Evolutionary conservation across 805 yeast genomes (phyloP), one percentile per base, ranked within the genome.

Genomic region (Yarrowia sp.): DNA sequence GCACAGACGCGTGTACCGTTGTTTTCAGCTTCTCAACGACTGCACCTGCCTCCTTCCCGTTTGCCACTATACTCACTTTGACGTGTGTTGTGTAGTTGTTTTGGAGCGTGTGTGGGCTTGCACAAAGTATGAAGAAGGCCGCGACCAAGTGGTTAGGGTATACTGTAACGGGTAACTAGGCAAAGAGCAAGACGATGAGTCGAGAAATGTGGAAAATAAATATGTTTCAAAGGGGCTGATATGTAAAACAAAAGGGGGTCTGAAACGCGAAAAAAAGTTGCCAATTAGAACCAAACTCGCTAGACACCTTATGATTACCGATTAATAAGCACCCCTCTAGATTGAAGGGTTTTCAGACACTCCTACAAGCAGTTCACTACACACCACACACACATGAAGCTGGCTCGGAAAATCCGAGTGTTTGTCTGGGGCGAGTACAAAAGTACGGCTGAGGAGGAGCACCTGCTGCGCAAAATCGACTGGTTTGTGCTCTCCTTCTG

Each of bases 401-500:
- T 4, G 13, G 17, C 41, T 7, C 36, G 62, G 2, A 33, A 33
- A 33, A 7, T 60, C 22, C 11, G 64, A 32, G 43, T 60, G 17
- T 44, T 60, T 13, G 4, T 45, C 33, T 60, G 64, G 64, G 64
- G 64, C 7, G 53, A 60, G 35, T 45, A 43, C 64, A 60, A 60
- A 35, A 44, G 53, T 33, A 60, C 64, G 10, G 53, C 64, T 13
- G 68, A 68, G 3, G 76, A 75, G 67, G 74, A 72, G 66, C 68
- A 69, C 57, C 67, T 77, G 15, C 65, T 77, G 38, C 65, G 76
- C 66, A 77, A 77, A 64, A 68, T 77, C 4, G 80, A 77, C 64
- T 68, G 72, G 64, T 64, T 73, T 35, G 62, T 77, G 14, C 70
- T 77, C 41, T 65, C 71, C 3, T 77, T 75, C 50, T 71, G 74